Conservation (phyloP, 2,329 filamentous ascomycete genomes). For the Monascus ruber region DNA sequence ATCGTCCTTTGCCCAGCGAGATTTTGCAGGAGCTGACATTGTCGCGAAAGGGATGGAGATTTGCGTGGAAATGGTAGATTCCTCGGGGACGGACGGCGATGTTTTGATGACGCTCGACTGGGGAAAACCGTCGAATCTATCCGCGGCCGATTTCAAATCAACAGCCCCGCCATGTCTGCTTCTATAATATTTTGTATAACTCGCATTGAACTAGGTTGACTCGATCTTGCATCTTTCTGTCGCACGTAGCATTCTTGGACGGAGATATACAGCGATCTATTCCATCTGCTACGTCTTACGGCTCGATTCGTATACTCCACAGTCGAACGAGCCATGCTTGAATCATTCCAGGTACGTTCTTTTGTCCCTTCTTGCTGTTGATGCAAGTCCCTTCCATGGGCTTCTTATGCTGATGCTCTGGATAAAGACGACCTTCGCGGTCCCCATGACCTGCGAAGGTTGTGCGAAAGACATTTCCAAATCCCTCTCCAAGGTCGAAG, state of each 20-base stretch:
- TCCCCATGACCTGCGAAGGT: constrained; percentile 80
- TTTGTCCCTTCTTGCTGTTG: background rate
- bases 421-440: constrained; percentile 79
- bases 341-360: constrained; percentile 35
- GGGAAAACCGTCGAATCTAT: no score
- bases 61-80: no score
- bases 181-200: no score
- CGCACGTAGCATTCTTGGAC: background rate
- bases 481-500: constrained; percentile 61
- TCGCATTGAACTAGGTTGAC: no score
- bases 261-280: background rate
- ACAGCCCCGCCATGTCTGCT: no score
- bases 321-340: constrained; percentile 24
- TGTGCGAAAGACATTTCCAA: constrained; percentile 81
- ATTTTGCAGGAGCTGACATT: constrained; percentile 55
- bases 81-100: no score
- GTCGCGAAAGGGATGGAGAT: background rate
- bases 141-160: no score
- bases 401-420: no score
- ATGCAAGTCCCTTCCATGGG: no score
- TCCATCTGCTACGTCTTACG: no score
- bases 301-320: background rate
- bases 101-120: no score
- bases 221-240: background rate
- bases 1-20: constrained; percentile 78